Percentiles rank a stretch among this genome's conserved stretches.
phyloP scores from a whole-genome alignment of 257 asterid genomes.

The Solanum tarapatanum region DNA sequence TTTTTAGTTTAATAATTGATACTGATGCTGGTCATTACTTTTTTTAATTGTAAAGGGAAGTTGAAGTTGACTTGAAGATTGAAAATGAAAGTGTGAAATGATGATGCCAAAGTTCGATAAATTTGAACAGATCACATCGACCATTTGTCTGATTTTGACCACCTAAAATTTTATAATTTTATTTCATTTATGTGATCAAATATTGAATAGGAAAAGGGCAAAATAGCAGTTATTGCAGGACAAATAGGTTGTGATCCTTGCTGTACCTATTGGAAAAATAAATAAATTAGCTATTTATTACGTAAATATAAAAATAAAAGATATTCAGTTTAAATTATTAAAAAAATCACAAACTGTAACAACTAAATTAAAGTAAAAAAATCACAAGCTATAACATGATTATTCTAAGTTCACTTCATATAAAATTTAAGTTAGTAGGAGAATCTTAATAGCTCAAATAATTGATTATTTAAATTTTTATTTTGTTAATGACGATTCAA shows the following conservation, averaged over 20 bases:
- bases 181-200: background rate
- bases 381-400: background rate
- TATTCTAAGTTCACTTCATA: background rate
- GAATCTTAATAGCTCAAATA: accelerated
- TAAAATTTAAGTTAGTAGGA: no score
- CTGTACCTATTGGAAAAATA: background rate
- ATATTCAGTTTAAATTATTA: no score
- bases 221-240: background rate
- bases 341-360: no score
- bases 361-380: no score
- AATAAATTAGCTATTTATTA: background rate
- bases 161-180: background rate
- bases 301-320: background rate
- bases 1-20: background rate
- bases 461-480: no score
- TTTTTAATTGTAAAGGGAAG: background rate
- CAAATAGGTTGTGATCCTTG: background rate
- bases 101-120: background rate
- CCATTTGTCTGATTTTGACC: background rate
- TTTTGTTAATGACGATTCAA: no score
- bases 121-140: background rate
- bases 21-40: no score
- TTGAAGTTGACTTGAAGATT: background rate
- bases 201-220: background rate
- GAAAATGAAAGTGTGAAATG: background rate